Evolutionary conservation across 305 asterid genomes (phyloP).

Genomic region (Fraxinus platypoda): DNA sequence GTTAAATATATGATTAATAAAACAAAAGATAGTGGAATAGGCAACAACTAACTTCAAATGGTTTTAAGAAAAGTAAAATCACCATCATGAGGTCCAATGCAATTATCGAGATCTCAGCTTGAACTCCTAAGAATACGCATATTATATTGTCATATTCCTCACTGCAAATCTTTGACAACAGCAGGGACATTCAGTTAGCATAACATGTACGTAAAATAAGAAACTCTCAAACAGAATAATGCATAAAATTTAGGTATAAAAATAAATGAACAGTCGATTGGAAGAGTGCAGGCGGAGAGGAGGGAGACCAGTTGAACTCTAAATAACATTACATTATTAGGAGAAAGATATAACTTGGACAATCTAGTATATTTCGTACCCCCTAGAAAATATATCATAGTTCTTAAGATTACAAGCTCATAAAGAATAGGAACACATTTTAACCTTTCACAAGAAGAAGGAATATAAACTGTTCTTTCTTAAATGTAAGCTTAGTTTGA

Average conservation of each 20-base stretch:
- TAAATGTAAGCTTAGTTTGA: constrained; percentile 5
- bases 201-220: constrained; percentile 2
- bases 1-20: constrained; percentile 22
- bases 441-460: constrained; percentile 1
- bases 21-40: constrained; percentile 2
- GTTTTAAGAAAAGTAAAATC: constrained; percentile 26
- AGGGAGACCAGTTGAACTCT: constrained; percentile 2
- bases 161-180: constrained; percentile 69
- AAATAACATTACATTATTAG: background rate
- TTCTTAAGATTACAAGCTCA: constrained; percentile 7
- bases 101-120: constrained; percentile 78
- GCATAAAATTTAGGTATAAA: background rate
- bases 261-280: background rate
- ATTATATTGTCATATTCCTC: constrained; percentile 78
- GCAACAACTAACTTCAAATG: constrained; percentile 9
- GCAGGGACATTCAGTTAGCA: constrained; percentile 30
- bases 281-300: background rate
- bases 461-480: background rate
- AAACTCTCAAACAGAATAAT: constrained; percentile 1
- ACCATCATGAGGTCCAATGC: constrained; percentile 91
- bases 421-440: background rate
- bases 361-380: background rate
- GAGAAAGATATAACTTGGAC: background rate
- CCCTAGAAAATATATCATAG: constrained; percentile 19
- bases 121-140: constrained; percentile 77